These are phyloP conservation scores for Salicornia ramosissima DNA, from an alignment of 148 eudicot species.

Conservation along the genomic window DNA sequence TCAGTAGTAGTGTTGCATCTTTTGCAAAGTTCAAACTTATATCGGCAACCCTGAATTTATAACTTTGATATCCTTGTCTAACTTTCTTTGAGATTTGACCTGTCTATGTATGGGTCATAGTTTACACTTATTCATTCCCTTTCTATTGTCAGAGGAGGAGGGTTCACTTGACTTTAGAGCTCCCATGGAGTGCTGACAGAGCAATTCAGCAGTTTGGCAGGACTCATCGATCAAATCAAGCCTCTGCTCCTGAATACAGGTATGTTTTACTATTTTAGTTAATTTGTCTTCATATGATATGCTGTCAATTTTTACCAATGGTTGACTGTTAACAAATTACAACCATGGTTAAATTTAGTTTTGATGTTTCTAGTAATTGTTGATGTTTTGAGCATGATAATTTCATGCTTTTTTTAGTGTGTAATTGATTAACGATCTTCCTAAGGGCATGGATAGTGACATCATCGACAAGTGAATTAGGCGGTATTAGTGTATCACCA, in stretches of 20 bases:
- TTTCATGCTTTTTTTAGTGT: too few relatives aligned
- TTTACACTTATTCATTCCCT: neutral
- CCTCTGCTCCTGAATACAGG: slow-evolving; percentile 98
- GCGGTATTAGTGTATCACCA: too few relatives aligned
- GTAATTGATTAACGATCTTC: too few relatives aligned
- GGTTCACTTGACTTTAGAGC: slow-evolving; percentile 91
- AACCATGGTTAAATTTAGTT: neutral
- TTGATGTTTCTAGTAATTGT: neutral
- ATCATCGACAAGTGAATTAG: too few relatives aligned
- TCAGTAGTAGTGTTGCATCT: neutral
- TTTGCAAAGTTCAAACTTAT: neutral
- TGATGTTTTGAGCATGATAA: neutral
- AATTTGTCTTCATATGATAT: neutral
- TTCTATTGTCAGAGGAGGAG: slow-evolving; percentile 62
- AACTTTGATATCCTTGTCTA: neutral
- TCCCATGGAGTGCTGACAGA: slow-evolving; percentile 99
- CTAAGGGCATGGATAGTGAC: too few relatives aligned
- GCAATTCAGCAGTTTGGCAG: slow-evolving; percentile 99
- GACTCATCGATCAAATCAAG: slow-evolving; percentile 98
- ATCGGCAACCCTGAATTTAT: neutral
- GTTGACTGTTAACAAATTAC: neutral
- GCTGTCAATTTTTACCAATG: neutral
- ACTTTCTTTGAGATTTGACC: neutral
- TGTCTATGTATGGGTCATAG: neutral
- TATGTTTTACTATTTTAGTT: slow-evolving; percentile 14